phyloP scores from a whole-genome alignment of 345 rosid species.

The Isatis tinctoria region DNA sequence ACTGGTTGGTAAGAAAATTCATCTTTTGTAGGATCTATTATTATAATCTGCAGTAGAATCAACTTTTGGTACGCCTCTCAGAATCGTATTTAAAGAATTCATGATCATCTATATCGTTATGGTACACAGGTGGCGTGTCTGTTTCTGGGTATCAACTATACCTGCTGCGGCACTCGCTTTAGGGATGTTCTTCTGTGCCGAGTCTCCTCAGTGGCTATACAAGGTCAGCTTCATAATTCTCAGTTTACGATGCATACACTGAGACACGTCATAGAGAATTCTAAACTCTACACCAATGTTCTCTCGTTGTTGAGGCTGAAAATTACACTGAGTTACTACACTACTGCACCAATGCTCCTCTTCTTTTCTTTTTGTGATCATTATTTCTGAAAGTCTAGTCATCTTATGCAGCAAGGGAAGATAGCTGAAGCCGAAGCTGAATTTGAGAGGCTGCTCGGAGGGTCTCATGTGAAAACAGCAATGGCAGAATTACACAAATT shows the following conservation, averaged over 20 bases:
- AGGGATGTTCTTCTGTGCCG: slow-evolving; percentile 78
- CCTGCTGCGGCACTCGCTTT: slow-evolving; percentile 82
- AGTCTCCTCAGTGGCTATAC: slow-evolving; percentile 86
- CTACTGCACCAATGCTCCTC: not conserved
- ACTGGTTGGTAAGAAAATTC: slow-evolving; percentile 60
- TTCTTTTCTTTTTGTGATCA: not conserved
- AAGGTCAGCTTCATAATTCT: slow-evolving; percentile 52
- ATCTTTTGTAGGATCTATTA: not conserved
- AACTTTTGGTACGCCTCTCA: not conserved
- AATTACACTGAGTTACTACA: not conserved
- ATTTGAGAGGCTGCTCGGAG: slow-evolving; percentile 83
- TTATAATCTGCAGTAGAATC: not conserved
- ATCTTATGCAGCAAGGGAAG: slow-evolving; percentile 71
- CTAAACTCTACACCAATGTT: not conserved
- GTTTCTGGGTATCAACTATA: slow-evolving; percentile 80
- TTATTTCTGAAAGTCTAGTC: not conserved
- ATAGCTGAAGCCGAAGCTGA: slow-evolving; percentile 77
- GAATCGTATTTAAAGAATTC: not conserved
- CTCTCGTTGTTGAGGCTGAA: not conserved
- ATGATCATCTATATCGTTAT: slow-evolving; percentile 3
- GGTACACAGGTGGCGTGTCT: slow-evolving; percentile 83
- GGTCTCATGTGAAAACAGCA: slow-evolving; percentile 69
- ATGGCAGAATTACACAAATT: slow-evolving; percentile 72
- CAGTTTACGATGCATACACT: not conserved
- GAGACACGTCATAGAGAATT: not conserved